Base-by-base conservation (phyloP, 306 rosid species). In the Luffa aegyptiaca region DNA sequence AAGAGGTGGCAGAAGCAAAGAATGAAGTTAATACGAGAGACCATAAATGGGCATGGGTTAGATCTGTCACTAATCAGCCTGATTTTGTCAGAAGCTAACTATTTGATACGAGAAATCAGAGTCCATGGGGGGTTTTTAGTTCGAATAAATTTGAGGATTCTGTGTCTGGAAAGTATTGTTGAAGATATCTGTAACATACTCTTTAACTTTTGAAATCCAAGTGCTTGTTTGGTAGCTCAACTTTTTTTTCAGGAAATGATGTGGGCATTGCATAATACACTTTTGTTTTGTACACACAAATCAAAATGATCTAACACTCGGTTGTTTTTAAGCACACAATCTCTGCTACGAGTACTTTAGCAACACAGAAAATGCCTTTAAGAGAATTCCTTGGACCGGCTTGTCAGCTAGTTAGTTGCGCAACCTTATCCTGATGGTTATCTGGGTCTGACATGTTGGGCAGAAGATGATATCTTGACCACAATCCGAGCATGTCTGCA, bases 1-100 rank as follows among this genome's bases (percentile, higher is more conserved):
- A 88, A 70, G 97, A 92, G 80, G 92, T 92, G 16, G 93, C 98
- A 6, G 81, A 57, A 51, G 87, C 94, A 49, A 89, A 84, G 76
- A 90, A 88, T 81, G 86, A 75, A 5, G 97, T 94, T 56, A 78
- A 92, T 61, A 82, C 83, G 1, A 85, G 45, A 61, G 96, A 90
- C 78, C 97, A 89, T 81, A 88, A 83, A 73, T 92, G 98, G 98
- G 90, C 97, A n/a, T 94, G 97, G 97, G 89, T 94, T 63, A 92
- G 98, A 86, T 90, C 97, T 56, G 89, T 92, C 80, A 86, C 93
- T 66, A 94, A 77, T 80, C 96, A 92, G 84, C 98, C 96, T 31
- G 97, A 90, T 90, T 94, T 94, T 85, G 71, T 51, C 13, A 81
- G 46, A 82, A 83, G 57, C 49, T 82, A 57, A 72, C 70, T 52